These are phyloP conservation scores for Penicillium sp. DNA, from an alignment of 2,329 filamentous ascomycete species.

Conservation along the genomic window DNA sequence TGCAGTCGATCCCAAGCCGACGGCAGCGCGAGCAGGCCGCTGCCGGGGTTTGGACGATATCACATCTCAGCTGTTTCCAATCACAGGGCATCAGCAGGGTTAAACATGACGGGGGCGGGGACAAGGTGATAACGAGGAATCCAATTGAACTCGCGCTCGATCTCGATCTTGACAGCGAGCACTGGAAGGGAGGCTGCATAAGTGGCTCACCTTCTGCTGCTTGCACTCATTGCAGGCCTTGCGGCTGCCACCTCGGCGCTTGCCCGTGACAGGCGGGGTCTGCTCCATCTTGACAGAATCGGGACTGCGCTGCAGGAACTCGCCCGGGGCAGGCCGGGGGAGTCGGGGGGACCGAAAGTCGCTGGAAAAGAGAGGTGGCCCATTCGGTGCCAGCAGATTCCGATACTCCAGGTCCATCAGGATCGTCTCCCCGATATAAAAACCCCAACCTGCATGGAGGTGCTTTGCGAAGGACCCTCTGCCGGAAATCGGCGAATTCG, in stretches of 20 bases:
- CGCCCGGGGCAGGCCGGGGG: constrained; percentile 34
- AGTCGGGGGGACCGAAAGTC: constrained; percentile 42
- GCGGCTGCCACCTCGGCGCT: constrained; percentile 45
- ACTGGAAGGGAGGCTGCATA: constrained; percentile 11
- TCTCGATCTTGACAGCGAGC: background rate
- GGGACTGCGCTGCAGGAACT: constrained; percentile 36
- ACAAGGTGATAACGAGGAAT: background rate
- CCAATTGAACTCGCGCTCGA: background rate
- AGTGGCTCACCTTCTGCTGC: constrained; percentile 64
- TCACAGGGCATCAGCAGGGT: background rate
- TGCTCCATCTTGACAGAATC: constrained; percentile 45
- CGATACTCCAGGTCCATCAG: constrained; percentile 43
- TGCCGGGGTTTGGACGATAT: constrained; percentile 68
- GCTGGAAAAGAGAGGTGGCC: constrained; percentile 37
- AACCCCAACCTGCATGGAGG: constrained; percentile 31
- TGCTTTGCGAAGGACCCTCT: constrained; percentile 25
- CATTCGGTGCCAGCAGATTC: constrained; percentile 40
- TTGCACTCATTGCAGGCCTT: constrained; percentile 70
- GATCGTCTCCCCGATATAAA: constrained; percentile 36
- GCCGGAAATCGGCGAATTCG: constrained; percentile 47
- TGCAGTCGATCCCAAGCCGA: constrained; percentile 65
- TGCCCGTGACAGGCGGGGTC: constrained; percentile 53
- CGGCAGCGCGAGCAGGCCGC: constrained; percentile 64
- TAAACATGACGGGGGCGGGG: background rate
- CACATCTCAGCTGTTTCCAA: constrained; percentile 61